phyloP scores from a whole-genome alignment of 202 grass and related monocot genomes.

The Zoysia matrella region DNA sequence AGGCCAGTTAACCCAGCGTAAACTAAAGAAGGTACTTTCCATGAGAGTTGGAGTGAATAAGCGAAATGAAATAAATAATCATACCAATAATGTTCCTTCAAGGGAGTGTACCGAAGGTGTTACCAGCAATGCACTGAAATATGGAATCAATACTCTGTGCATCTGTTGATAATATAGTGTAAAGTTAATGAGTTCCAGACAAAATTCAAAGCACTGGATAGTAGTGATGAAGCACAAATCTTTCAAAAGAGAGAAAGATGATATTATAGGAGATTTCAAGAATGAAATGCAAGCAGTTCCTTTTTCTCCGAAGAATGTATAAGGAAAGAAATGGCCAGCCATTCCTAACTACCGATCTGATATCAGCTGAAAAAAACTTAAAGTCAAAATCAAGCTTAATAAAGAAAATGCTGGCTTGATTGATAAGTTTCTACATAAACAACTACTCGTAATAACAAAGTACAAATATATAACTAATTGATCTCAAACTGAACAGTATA shows the following conservation, averaged over 20 bases:
- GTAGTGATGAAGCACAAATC: background rate
- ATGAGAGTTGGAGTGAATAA: slow-evolving; percentile 20
- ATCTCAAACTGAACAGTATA: background rate
- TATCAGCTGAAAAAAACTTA: background rate
- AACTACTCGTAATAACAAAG: background rate
- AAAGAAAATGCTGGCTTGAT: slow-evolving; percentile 10
- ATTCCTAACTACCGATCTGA: background rate
- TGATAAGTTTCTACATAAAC: slow-evolving; percentile 9
- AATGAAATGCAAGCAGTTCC: slow-evolving; percentile 11
- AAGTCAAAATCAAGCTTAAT: slow-evolving; percentile 10
- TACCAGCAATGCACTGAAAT: slow-evolving; percentile 77
- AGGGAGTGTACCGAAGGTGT: slow-evolving; percentile 91
- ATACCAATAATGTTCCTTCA: slow-evolving; percentile 96
- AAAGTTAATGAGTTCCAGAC: slow-evolving; percentile 31
- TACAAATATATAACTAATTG: slow-evolving; percentile 11
- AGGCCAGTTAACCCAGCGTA: no score
- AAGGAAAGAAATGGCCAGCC: background rate
- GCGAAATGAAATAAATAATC: slow-evolving; percentile 39
- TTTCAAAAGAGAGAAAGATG: background rate
- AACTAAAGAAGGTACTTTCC: slow-evolving; percentile 3
- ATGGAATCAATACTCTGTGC: slow-evolving; percentile 82
- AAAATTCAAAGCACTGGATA: slow-evolving; percentile 21
- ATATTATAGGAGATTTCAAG: background rate
- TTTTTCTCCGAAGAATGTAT: slow-evolving; percentile 26
- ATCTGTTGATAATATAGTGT: slow-evolving; percentile 63